Evolutionary conservation across 75 land plant genomes (phyloP).

Genomic region (Chamaecyparis obtusa): DNA sequence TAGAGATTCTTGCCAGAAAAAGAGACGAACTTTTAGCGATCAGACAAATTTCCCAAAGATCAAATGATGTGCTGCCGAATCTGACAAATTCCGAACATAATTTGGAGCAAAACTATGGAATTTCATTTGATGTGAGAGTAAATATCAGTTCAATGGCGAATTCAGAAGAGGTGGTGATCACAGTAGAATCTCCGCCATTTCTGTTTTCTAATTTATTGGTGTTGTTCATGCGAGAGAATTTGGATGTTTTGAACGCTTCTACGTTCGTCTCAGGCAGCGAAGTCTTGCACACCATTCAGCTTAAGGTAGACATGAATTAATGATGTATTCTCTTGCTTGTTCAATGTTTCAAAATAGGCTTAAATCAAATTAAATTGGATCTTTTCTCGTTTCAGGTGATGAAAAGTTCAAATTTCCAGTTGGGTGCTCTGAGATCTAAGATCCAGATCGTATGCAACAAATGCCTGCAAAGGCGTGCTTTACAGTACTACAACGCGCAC

Average conservation of each 20-base stretch:
- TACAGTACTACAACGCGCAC: too few species aligned
- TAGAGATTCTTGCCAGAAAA: neutral
- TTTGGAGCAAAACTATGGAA: neutral
- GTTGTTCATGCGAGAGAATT: neutral
- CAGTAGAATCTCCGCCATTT: neutral
- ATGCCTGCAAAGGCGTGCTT: neutral
- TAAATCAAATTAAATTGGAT: too few species aligned
- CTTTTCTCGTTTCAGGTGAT: neutral
- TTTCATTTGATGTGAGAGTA: neutral
- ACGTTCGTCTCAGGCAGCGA: neutral
- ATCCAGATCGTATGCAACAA: neutral
- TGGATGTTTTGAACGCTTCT: neutral
- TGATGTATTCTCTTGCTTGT: neutral
- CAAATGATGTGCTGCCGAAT: too few species aligned
- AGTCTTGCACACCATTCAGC: neutral
- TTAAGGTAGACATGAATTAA: neutral
- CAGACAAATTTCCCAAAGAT: neutral
- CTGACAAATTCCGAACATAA: neutral
- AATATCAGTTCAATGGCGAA: too few species aligned
- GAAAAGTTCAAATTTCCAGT: neutral
- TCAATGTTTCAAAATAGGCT: neutral
- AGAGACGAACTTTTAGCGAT: neutral
- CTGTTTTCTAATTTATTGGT: neutral
- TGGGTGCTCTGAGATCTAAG: neutral
- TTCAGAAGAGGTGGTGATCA: neutral